Evolutionary conservation across 805 yeast species (phyloP).

Genomic region (Ogataea parapolymorpha): DNA sequence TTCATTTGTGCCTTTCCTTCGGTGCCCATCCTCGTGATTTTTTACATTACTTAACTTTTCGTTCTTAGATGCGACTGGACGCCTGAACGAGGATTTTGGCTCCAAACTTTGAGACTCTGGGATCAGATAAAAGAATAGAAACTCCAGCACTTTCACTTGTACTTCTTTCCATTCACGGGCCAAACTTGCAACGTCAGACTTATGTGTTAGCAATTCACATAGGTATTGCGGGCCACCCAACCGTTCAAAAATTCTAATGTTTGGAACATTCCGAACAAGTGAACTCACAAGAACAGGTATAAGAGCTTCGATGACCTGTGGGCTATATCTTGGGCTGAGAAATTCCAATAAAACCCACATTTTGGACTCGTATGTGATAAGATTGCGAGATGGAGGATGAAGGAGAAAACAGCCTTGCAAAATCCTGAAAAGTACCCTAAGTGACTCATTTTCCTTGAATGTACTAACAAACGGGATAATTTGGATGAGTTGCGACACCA

Average conservation of each 20-base stretch:
- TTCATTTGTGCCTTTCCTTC: constrained; percentile 40
- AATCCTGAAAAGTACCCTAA: constrained; percentile 33
- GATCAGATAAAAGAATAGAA: constrained; percentile 61
- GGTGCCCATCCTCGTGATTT: constrained; percentile 19
- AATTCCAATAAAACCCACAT: constrained; percentile 34
- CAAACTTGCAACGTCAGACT: constrained; percentile 1
- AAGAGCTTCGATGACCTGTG: constrained; percentile 35
- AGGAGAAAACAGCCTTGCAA: constrained; percentile 59
- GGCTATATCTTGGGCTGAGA: constrained; percentile 18
- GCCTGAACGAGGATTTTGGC: not conserved
- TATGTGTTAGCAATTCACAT: constrained; percentile 41
- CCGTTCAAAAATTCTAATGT: constrained; percentile 56
- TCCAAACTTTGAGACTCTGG: constrained; percentile 45
- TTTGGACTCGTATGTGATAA: constrained; percentile 43
- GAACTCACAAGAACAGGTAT: constrained; percentile 57
- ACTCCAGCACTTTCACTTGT: constrained; percentile 64
- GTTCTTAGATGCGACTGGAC: not conserved
- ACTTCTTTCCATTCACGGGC: constrained; percentile 43
- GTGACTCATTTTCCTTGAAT: constrained; percentile 13
- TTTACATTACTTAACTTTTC: not conserved
- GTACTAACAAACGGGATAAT: constrained; percentile 18
- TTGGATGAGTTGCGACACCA: constrained; percentile 37
- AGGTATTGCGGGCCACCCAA: constrained; percentile 52
- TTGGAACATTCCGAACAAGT: constrained; percentile 53
- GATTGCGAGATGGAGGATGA: constrained; percentile 51